Conservation (phyloP, 2,329 filamentous ascomycete genomes). For the Colletotrichum sp. region DNA sequence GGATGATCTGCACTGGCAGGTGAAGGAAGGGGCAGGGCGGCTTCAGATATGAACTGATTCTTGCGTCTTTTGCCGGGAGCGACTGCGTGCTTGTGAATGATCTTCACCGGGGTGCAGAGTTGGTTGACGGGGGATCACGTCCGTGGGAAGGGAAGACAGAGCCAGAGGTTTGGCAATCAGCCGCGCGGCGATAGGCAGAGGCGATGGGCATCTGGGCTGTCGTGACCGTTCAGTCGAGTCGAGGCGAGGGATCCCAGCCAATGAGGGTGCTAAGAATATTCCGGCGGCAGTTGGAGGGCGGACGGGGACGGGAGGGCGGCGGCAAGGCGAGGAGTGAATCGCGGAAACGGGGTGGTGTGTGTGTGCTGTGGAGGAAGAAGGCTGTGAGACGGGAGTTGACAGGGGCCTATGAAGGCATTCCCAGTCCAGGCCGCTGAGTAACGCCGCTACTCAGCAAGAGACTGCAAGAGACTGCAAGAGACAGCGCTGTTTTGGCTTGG, state of each 20-base stretch:
- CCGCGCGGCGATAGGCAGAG: background rate
- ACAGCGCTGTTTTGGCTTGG: background rate
- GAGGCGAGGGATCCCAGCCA: conserved; percentile 6
- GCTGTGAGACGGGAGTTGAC: background rate
- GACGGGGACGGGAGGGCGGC: background rate
- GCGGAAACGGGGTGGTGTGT: background rate
- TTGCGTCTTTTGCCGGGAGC: conserved; percentile 1
- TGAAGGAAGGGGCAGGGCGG: conserved; percentile 2
- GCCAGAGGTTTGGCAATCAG: conserved; percentile 17
- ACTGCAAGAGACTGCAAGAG: background rate
- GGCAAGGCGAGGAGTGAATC: background rate
- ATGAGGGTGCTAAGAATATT: conserved; percentile 1
- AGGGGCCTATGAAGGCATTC: background rate
- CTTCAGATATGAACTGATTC: conserved; percentile 21
- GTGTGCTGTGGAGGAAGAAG: background rate
- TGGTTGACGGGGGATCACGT: background rate
- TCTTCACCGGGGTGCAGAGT: conserved; percentile 1
- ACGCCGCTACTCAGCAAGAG: background rate
- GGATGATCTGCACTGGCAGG: background rate
- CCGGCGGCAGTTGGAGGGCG: background rate
- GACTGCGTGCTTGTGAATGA: conserved; percentile 10
- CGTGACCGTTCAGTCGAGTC: background rate
- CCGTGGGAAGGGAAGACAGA: conserved; percentile 1
- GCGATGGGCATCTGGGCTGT: background rate
- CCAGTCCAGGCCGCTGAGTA: background rate